Evolutionary conservation across 257 asterid species (phyloP), one percentile per base, ranked within the genome.

Genomic region (Gynochthodes officinalis): DNA sequence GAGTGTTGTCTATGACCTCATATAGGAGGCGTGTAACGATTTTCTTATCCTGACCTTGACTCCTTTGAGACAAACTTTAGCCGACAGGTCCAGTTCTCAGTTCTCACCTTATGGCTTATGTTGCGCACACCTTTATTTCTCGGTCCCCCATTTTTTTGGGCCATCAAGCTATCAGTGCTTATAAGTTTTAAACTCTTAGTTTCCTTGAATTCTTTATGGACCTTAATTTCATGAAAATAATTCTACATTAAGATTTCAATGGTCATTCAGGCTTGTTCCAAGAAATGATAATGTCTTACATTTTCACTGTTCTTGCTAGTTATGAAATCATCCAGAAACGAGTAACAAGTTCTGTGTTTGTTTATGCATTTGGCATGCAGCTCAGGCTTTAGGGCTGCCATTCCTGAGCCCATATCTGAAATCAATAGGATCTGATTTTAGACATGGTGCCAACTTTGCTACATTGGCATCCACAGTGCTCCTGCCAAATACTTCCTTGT

Each of bases 381-480:
- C 97, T 77, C 90, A 82, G 78, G 95, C 77, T 19, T 57, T 88
- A 16, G 89, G 89, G 59, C 46, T 86, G 75, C 92, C 95, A 59
- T 90, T 81, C 64, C 43, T 86, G 64, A 86, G 90, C 75, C 96
- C 96, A 69, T 90, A 88, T 76, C 78, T 90, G 50, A 79, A 84
- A 58, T 85, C 95, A 46, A 77, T 85, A 58, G 95, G 95, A 53
- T 90, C 96, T 13, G 89, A 90, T 69, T 88, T 15, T 77, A 86
- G 73, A 28, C 85, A 90, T 46, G 91, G 92, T 23, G 95, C 73
- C 39, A 86, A 90, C 80, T 90, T 86, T 72, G 96, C 96, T 16
- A 84, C 88, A 35, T 72, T 81, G 11, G 91, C 89, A 71, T 85
- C 95, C n/a, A 82, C 96, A 5, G 95, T 80, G 1, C 77, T 77